These are phyloP conservation scores for Aspergillus sp. DNA, from an alignment of 2,329 filamentous ascomycete genomes.

Conservation along the genomic window DNA sequence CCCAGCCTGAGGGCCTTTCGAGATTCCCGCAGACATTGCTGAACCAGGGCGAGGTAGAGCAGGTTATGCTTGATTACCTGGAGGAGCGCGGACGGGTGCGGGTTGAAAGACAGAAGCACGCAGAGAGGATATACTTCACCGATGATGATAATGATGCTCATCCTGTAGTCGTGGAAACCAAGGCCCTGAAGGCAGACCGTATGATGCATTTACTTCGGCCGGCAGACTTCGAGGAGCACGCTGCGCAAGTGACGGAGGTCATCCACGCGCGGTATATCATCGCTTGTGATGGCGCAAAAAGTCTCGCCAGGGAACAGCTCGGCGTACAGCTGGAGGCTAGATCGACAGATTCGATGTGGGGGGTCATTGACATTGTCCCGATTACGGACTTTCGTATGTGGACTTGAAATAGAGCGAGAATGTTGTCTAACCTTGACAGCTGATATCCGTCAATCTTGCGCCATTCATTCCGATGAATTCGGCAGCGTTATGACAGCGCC, in stretches of 20 bases:
- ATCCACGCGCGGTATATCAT: conserved; percentile 64
- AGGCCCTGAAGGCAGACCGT: background rate
- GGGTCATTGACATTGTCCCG: conserved; percentile 52
- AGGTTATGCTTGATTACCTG: conserved; percentile 14
- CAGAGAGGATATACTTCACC: conserved; percentile 4
- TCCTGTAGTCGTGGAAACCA: conserved; percentile 1
- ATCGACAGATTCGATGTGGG: conserved; percentile 47
- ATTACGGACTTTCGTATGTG: conserved; percentile 39
- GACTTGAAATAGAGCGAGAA: background rate
- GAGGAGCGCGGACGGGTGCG: background rate
- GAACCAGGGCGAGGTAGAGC: conserved; percentile 16
- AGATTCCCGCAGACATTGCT: conserved; percentile 13
- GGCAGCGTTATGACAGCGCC: conserved; percentile 19
- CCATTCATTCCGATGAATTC: conserved; percentile 9
- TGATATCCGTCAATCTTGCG: conserved; percentile 18
- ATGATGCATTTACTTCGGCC: background rate
- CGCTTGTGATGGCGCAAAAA: conserved; percentile 68
- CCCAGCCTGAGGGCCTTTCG: conserved; percentile 2
- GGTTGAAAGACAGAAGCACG: conserved; percentile 9
- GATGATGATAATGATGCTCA: background rate
- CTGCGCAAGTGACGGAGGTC: conserved; percentile 17
- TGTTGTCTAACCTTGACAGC: conserved; percentile 9
- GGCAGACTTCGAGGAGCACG: background rate
- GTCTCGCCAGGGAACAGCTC: conserved; percentile 61
- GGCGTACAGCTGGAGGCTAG: conserved; percentile 59